Evolutionary conservation across 2,329 filamentous ascomycete species (phyloP), one percentile per base, ranked within the genome.

Genomic region (Clarireedia hainanense): DNA sequence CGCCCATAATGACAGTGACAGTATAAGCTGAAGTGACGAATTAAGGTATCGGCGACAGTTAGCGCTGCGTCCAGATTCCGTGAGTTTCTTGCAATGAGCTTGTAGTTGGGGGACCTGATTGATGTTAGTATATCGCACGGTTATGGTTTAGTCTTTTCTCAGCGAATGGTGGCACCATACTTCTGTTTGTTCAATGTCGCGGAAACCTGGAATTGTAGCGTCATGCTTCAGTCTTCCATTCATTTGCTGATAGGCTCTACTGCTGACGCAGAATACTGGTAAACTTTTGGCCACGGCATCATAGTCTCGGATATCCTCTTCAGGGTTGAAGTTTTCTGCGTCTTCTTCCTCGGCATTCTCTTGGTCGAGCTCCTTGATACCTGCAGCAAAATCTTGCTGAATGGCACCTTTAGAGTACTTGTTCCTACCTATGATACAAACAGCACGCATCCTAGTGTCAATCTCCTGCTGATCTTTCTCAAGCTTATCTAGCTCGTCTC

Each of bases 241-340:
- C n/a, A 86, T 68, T 61, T 82, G 81, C 61, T 87, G 82, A 53
- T 84, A 87, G 0, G 78, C 82, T 46, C 78, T 72, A 47, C 78
- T 80, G 56, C 80, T 83, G 15, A 86, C 79, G 58, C 83, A 86
- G 63, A 85, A 88, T 1, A 87, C 82, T 0, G 81, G 78, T 0
- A 88, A 71, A 0, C 71, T 73, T 7, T 67, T 67, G 0, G 79
- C 81, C 6, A 85, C 74, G 45, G 80, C 68, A 0, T 80, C 74
- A 52, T 86, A 86, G 61, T 86, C 76, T 9, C 80, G 74, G 2
- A 72, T 46, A 6, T 83, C 76, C n/a, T 75, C 64, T 2, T 79
- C 74, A 0, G 79, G 79, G 59, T 84, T 70, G 60, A 83, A 83
- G 7, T 72, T 72, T 1, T 73, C 74, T 20, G 78, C 78, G 46